Percentiles rank a stretch among this genome's conserved stretches.
phyloP scores from a whole-genome alignment of 345 rosid genomes.

The Populus tremula region DNA sequence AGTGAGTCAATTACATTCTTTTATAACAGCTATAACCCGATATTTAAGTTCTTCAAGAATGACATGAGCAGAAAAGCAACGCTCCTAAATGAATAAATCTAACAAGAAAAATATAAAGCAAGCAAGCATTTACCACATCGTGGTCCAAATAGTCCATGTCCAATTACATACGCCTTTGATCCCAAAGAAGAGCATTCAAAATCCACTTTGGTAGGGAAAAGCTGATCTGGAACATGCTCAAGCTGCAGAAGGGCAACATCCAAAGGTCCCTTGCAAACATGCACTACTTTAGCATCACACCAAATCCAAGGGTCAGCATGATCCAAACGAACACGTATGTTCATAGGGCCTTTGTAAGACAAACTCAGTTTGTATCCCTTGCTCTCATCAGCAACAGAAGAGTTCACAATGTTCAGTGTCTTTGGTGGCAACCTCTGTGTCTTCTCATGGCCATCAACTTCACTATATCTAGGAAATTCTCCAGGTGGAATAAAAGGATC shows the following conservation, averaged over 20 bases:
- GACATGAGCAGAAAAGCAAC: not conserved
- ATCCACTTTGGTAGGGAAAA: slow-evolving; percentile 50
- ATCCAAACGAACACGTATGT: slow-evolving; percentile 68
- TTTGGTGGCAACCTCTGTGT: slow-evolving; percentile 21
- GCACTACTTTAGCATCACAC: slow-evolving; percentile 70
- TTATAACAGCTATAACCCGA: not conserved
- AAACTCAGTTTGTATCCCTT: slow-evolving; percentile 35
- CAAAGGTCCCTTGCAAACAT: slow-evolving; percentile 69
- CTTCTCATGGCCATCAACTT: slow-evolving; percentile 29
- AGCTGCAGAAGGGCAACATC: slow-evolving; percentile 87
- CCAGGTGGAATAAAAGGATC: slow-evolving; percentile 21
- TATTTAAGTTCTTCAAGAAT: not conserved
- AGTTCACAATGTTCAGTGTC: slow-evolving; percentile 19
- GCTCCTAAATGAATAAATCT: not conserved
- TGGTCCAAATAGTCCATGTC: slow-evolving; percentile 88
- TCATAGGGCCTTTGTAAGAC: slow-evolving; percentile 35
- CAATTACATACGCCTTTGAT: slow-evolving; percentile 68
- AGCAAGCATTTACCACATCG: slow-evolving; percentile 59
- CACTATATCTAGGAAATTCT: slow-evolving; percentile 27
- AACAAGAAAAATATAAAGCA: slow-evolving; percentile 13
- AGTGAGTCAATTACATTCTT: not conserved
- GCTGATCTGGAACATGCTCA: slow-evolving; percentile 50
- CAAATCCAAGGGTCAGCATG: slow-evolving; percentile 70
- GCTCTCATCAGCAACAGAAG: slow-evolving; percentile 25
- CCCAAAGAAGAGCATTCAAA: slow-evolving; percentile 59